A percentile compares a stretch with the other conserved stretches of the same genome.
Evolutionary conservation across 2,329 filamentous ascomycete genomes (phyloP).

Genomic region (Hymenoscyphus fraxineus): DNA sequence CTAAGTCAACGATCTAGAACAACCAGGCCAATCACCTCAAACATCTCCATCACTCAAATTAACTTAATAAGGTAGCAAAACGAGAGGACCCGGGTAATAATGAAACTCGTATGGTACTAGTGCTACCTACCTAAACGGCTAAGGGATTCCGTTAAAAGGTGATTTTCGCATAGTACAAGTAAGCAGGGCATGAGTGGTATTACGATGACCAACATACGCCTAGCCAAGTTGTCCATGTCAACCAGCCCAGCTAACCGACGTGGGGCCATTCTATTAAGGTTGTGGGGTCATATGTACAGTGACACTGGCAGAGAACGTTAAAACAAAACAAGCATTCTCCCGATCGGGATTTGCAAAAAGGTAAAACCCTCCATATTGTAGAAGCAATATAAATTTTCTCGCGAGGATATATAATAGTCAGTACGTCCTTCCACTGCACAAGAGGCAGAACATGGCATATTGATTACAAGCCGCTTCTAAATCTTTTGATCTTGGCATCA

Average conservation of each 20-base stretch:
- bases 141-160: too few relatives aligned
- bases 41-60: too few relatives aligned
- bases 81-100: too few relatives aligned
- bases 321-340: not conserved
- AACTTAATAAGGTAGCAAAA: too few relatives aligned
- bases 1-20: too few relatives aligned
- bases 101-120: too few relatives aligned
- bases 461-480: not conserved
- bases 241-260: not conserved
- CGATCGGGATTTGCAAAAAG: not conserved
- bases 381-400: not conserved
- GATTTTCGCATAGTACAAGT: not conserved
- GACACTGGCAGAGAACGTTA: not conserved
- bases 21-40: too few relatives aligned
- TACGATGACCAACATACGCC: not conserved
- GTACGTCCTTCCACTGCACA: too few relatives aligned
- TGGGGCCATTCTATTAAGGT: not conserved
- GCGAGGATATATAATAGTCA: not conserved
- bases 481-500: not conserved
- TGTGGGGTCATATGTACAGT: not conserved
- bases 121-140: too few relatives aligned
- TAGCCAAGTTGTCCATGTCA: not conserved
- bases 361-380: not conserved
- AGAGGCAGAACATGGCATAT: not conserved
- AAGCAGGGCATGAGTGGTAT: not conserved